These are phyloP conservation scores for Ogataea dorogensis DNA, from an alignment of 805 yeast genomes.

Conservation along the genomic window DNA sequence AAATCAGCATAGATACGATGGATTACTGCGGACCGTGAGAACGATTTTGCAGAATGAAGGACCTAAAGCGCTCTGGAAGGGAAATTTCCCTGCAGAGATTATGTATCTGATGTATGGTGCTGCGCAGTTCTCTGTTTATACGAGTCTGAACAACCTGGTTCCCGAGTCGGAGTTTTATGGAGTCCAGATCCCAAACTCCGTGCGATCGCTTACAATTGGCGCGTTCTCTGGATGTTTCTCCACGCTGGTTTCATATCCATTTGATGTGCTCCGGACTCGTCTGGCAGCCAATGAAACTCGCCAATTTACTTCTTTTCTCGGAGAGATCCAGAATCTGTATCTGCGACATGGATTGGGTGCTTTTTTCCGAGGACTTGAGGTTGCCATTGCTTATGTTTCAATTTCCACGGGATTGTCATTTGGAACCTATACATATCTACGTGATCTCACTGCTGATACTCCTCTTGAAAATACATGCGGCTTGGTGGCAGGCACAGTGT, in stretches of 20 bases:
- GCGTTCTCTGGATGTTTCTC: conserved; percentile 74
- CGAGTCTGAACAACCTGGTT: conserved; percentile 49
- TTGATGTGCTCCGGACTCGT: conserved; percentile 85
- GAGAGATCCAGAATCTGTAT: conserved; percentile 37
- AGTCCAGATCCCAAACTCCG: conserved; percentile 33
- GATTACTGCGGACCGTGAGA: conserved; percentile 38
- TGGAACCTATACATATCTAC: conserved; percentile 56
- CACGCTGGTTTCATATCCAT: conserved; percentile 77
- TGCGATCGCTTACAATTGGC: conserved; percentile 62
- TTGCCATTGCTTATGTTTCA: conserved; percentile 61
- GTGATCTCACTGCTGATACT: conserved; percentile 38
- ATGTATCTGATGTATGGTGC: conserved; percentile 87
- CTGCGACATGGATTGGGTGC: conserved; percentile 40
- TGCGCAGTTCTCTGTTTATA: conserved; percentile 73
- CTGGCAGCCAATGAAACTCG: conserved; percentile 61
- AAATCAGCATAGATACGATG: conserved; percentile 31
- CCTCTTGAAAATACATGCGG: conserved; percentile 61
- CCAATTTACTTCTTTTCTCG: conserved; percentile 34
- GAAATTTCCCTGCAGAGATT: conserved; percentile 87
- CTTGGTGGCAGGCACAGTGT: conserved; percentile 67
- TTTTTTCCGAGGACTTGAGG: conserved; percentile 48
- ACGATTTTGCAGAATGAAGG: conserved; percentile 55
- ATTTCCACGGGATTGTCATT: conserved; percentile 74
- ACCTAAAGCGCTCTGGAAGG: conserved; percentile 83
- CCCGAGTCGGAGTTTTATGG: conserved; percentile 28